Evolutionary conservation across 176 grass and related monocot genomes (phyloP).

Genomic region (Pharus latifolius): DNA sequence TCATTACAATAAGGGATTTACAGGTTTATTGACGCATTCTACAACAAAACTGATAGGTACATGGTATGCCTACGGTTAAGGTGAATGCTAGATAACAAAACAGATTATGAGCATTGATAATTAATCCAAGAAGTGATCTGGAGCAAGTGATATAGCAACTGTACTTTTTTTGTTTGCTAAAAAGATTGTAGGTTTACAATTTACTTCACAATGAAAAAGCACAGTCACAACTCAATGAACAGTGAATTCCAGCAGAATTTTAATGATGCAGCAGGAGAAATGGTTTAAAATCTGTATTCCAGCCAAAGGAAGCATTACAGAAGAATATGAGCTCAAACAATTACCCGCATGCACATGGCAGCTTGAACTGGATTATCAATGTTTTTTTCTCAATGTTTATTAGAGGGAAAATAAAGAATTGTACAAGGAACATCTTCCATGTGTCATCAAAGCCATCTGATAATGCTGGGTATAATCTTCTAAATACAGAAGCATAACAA

Average conservation of each 20-base stretch:
- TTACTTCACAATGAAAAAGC: background rate
- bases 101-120: background rate
- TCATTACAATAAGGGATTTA: background rate
- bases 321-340: background rate
- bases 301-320: background rate
- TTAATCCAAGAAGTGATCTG: background rate
- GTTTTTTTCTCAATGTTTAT: background rate
- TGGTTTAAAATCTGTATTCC: background rate
- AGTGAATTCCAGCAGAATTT: background rate
- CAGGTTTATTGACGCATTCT: background rate
- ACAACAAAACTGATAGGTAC: background rate
- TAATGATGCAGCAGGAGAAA: background rate
- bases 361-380: background rate
- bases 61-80: background rate
- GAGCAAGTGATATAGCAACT: background rate
- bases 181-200: background rate
- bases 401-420: background rate
- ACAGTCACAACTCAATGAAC: background rate
- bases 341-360: background rate
- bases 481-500: background rate
- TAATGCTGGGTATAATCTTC: background rate
- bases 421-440: background rate
- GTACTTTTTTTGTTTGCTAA: background rate
- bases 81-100: background rate
- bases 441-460: background rate